Base-by-base conservation (phyloP, 495 filamentous ascomycete genomes). In the Penicillium ucsense region DNA sequence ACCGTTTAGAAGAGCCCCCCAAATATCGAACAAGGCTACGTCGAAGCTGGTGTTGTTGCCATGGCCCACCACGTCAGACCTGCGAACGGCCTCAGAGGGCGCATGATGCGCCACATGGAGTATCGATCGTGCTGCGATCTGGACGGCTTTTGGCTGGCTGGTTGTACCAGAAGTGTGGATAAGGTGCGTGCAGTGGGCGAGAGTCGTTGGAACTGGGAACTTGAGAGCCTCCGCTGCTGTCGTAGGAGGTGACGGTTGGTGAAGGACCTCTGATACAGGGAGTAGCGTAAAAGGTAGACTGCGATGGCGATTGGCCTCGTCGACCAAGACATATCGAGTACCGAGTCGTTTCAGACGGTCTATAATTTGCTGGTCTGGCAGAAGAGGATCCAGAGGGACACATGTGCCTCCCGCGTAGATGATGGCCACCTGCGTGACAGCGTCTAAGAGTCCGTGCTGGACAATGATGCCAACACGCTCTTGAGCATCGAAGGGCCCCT, bases 21-120 rank as follows among this genome's bases (percentile, higher is more conserved):
- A 63, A 11, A 63, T 57, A 31, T 63, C 60, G 31, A 56, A 60
- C 8, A 63, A 37, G 5, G 60, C 43, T 0, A 60, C 55, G 42
- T 63, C 60, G 37, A 63, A 63, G 8, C 52, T 53, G 4, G 48
- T 52, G 31, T 60, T 58, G 37, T 56, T 55, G 35, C 53, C 48
- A 43, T 63, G 54, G 1, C 52, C 60, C 3, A 63, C 52, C 2
- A 29, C 20, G 27, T 60, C 50, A 3, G 42, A 46, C 0, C 35
- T 27, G 2, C 34, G 6, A 2, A 60, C 12, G 0, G 57, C 50
- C 9, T 53, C 49, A 8, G 53, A 48, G 4, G 47, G 50, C 8
- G 49, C 59, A 34, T 59, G 47, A 41, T 38, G 51, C 12, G 50
- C 53, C 6, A 62, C 40, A 5, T 62, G 45, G 29, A 62, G 29